Conservation (phyloP, 495 filamentous ascomycete species). For the Xylaria longipes region DNA sequence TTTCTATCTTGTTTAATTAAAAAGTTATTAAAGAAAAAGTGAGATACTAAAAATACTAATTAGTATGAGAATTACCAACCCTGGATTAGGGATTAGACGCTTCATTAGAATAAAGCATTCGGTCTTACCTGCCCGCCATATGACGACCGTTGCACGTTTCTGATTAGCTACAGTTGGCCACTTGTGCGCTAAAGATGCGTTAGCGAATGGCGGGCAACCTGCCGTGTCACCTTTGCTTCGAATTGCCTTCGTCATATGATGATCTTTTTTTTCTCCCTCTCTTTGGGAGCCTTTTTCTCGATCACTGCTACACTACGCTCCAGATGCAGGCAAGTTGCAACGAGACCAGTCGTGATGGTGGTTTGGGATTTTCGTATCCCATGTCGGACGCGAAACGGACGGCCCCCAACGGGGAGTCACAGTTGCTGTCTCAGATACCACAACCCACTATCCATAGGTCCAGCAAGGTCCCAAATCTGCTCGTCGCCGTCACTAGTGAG, state of each 20-base stretch:
- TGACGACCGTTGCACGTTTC: slow-evolving; percentile 9
- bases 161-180: slow-evolving; percentile 16
- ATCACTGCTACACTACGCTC: neutral
- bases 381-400: slow-evolving; percentile 24
- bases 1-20: too few relatives aligned
- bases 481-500: neutral
- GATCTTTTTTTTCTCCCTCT: neutral
- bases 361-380: slow-evolving; percentile 9
- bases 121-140: slow-evolving; percentile 3
- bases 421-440: slow-evolving; percentile 22
- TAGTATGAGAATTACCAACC: too few relatives aligned
- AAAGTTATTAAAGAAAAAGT: too few relatives aligned
- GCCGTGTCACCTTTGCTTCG: slow-evolving; percentile 16
- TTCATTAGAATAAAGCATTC: neutral
- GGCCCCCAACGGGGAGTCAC: slow-evolving; percentile 19
- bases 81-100: neutral
- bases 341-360: neutral
- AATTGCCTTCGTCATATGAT: slow-evolving; percentile 27
- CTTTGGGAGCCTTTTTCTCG: neutral
- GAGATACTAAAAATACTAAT: too few relatives aligned
- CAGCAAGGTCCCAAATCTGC: slow-evolving; percentile 16
- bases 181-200: slow-evolving; percentile 19
- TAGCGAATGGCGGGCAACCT: slow-evolving; percentile 26
- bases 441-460: neutral
- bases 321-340: neutral